Base-by-base conservation (phyloP, 257 asterid species). In the Voacanga thouarsii region DNA sequence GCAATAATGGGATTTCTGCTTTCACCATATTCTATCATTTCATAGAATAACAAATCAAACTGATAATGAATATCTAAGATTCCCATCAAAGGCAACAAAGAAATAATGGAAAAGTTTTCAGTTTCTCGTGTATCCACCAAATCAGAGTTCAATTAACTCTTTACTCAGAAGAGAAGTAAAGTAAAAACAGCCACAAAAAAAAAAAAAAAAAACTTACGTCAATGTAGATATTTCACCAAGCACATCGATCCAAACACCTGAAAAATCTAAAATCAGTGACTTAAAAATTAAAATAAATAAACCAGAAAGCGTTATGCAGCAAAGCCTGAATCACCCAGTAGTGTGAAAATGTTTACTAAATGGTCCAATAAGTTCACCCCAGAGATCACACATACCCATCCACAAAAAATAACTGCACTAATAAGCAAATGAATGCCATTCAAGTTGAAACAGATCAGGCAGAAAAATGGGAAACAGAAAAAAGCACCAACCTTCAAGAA, bases 401-500 rank as follows among this genome's bases (percentile, higher is more conserved):
- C 23, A 60, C 33, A 0, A 23, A 26, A 19, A 12, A 44, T 16
- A 37, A 44, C 47, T 16, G n/a, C 12, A 23, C 15, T 69, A 55
- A 12, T 19, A 7, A 77, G 75, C 28, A 39, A 41, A 4, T n/a
- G 67, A 49, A 51, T 37, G 30, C 24, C 49, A 65, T 11, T 11
- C n/a, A 53, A 68, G 72, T 24, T 55, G 30, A 43, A 75, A 69
- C 56, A 80, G 79, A 80, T 79, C 82, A 57, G 23, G 37, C 56
- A 45, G 41, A 57, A 19, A 44, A 6, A 12, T 7, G 28, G 24
- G 59, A 28, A 37, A 68, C 3, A 66, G 0, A 71, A 43, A 74
- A 26, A 82, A 67, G 76, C 75, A 45, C 83, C 81, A 55, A 82
- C 57, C 82, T 79, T 71, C 19, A 26, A 41, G 59, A 64, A 75